Evolutionary conservation across 805 yeast species (phyloP), one percentile per base, ranked within the genome.

Genomic region (Kazachstania kunashirensis): DNA sequence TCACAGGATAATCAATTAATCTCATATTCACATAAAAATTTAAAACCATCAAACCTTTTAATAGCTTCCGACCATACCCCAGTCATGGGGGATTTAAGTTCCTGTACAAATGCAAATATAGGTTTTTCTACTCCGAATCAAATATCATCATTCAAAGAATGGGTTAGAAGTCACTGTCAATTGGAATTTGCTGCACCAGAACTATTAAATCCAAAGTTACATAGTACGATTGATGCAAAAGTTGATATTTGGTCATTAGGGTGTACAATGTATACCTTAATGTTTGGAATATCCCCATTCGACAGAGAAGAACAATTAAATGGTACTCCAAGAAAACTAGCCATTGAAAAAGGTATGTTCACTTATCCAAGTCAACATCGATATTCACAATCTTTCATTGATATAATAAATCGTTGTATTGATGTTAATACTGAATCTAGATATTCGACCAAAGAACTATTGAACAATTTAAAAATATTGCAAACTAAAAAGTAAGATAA

Each of bases 181-280:
- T 60, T 84, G 37, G 85, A 94, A 1, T 89, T 81, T 56, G 65
- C 94, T 28, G 95, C 96, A 0, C 97, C 97, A 0, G 97, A 88
- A 53, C 65, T 89, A 31, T 61, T 88, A 40, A 89, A 85, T 50
- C 80, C 85, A 26, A 74, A 73, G 30, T 71, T 84, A 1, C 79
- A 80, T 29, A 57, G 73, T n/a, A 59, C 59, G 5, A 66, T 88
- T 31, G 76, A 77, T 43, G 42, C 43, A 18, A 71, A 73, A 41
- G 77, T 82, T 4, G 97, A 88, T 57, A 74, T 89, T 18, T 88
- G 97, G 97, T 80, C 94, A 3, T 58, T 88, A 20, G 97, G 97
- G 0, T 85, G 96, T 52, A 66, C 85, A 1, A 55, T 85, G 13
- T 88, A 83, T 57, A 75, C 86, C 1, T 61, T 84, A 45, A 67